Evolutionary conservation across 768 basidiomycete genomes (phyloP).

Genomic region (Trametes cubensis): DNA sequence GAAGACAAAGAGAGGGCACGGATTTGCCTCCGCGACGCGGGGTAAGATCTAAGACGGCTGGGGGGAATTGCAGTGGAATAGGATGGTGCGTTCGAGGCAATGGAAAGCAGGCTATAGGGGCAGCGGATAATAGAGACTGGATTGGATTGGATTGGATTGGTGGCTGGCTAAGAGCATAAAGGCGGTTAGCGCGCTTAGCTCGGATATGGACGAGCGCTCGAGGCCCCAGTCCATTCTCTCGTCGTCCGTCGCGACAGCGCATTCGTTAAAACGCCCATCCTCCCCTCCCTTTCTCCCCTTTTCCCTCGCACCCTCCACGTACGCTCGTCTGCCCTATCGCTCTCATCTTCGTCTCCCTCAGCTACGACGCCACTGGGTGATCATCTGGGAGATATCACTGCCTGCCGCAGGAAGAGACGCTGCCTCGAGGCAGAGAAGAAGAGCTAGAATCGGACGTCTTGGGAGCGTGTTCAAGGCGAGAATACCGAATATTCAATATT

Average conservation of each 20-base stretch:
- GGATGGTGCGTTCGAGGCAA: neutral
- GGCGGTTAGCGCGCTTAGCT: constrained; percentile 2
- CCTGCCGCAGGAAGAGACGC: constrained; percentile 2
- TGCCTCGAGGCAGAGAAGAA: constrained; percentile 22
- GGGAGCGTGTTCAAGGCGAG: neutral
- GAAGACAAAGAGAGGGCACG: neutral
- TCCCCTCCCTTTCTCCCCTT: neutral
- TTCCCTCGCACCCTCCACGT: neutral
- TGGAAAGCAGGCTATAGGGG: neutral
- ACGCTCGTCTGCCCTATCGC: neutral
- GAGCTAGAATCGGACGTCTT: constrained; percentile 16
- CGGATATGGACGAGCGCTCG: neutral
- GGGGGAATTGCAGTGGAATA: no score
- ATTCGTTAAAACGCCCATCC: neutral
- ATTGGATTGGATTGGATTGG: constrained; percentile 3
- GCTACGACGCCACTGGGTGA: neutral
- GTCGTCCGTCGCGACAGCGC: constrained; percentile 4
- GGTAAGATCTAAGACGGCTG: no score
- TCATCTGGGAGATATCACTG: neutral
- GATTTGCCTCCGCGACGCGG: constrained; percentile 5
- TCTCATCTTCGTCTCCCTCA: no score
- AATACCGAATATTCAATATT: neutral
- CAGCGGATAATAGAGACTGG: constrained; percentile 12
- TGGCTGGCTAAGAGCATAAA: constrained; percentile 8
- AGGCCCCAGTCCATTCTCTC: constrained; percentile 5